These are phyloP conservation scores for Aspergillus panamensis DNA, from an alignment of 495 filamentous ascomycete genomes.

Conservation along the genomic window DNA sequence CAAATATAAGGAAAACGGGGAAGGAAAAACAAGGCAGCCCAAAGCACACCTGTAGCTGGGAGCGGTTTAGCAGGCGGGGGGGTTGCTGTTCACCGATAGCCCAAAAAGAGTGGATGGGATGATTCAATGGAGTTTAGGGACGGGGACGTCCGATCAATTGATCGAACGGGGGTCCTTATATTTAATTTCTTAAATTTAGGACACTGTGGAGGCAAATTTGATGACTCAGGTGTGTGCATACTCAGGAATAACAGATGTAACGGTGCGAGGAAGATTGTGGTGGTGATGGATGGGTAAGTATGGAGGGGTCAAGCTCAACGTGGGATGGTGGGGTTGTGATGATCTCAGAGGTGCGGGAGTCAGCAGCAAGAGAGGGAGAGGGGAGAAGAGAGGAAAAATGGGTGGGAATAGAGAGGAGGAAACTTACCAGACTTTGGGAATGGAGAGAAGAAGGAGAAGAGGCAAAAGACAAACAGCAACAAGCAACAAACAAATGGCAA, in stretches of 20 bases:
- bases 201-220: not conserved
- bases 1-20: conserved; percentile 17
- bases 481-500: conserved; percentile 14
- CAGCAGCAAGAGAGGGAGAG: conserved; percentile 1
- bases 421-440: conserved; percentile 23
- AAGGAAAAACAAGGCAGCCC: conserved; percentile 16
- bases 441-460: conserved; percentile 9
- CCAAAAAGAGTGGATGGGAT: conserved; percentile 39
- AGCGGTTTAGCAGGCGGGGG: conserved; percentile 40
- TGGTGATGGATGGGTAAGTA: not conserved
- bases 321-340: conserved; percentile 23
- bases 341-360: conserved; percentile 1
- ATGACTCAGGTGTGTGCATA: not conserved
- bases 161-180: conserved; percentile 11
- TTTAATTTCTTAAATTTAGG: conserved; percentile 3
- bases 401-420: conserved; percentile 19
- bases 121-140: conserved; percentile 16
- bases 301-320: conserved; percentile 19
- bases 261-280: conserved; percentile 20
- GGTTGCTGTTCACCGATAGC: conserved; percentile 44
- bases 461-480: conserved; percentile 20
- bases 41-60: conserved; percentile 28
- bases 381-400: not conserved
- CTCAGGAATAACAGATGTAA: conserved; percentile 6
- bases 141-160: conserved; percentile 24